Conservation (phyloP, 257 asterid genomes). For the Ajuga chamaepitys region DNA sequence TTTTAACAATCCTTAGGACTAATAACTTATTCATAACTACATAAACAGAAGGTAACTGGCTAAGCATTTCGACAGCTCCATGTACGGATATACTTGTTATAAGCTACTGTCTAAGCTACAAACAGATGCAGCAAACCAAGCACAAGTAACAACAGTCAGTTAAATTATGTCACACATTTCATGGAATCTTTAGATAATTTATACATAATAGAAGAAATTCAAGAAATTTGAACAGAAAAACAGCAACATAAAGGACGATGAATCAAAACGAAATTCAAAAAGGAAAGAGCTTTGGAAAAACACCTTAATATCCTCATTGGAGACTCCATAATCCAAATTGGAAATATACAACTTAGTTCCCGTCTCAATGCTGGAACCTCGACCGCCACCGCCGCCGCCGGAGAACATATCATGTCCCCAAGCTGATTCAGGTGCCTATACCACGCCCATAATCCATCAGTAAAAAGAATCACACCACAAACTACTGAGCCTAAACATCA, state of each 20-base stretch:
- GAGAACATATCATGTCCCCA: slow-evolving; percentile 86
- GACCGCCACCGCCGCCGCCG: slow-evolving; percentile 45
- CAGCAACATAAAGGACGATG: background rate
- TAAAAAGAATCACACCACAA: background rate
- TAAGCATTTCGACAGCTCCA: background rate
- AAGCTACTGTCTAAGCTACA: background rate
- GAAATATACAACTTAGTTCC: slow-evolving; percentile 95
- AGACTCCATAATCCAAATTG: slow-evolving; percentile 86
- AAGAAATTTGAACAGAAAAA: background rate
- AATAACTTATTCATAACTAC: background rate
- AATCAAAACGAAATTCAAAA: background rate
- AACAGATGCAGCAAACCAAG: background rate
- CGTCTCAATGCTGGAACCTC: slow-evolving; percentile 75
- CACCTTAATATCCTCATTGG: slow-evolving; percentile 89
- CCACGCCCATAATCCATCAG: slow-evolving; percentile 5
- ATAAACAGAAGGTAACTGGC: background rate
- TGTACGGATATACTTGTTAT: background rate
- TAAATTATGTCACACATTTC: background rate
- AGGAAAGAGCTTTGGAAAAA: background rate
- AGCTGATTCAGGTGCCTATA: slow-evolving; percentile 78
- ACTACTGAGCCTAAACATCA: background rate
- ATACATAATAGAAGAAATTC: background rate
- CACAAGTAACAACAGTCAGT: no score
- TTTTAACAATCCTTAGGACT: background rate
- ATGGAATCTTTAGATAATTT: background rate